Conservation (phyloP, 2,329 filamentous ascomycete species). For the Shiraia bambusicola region DNA sequence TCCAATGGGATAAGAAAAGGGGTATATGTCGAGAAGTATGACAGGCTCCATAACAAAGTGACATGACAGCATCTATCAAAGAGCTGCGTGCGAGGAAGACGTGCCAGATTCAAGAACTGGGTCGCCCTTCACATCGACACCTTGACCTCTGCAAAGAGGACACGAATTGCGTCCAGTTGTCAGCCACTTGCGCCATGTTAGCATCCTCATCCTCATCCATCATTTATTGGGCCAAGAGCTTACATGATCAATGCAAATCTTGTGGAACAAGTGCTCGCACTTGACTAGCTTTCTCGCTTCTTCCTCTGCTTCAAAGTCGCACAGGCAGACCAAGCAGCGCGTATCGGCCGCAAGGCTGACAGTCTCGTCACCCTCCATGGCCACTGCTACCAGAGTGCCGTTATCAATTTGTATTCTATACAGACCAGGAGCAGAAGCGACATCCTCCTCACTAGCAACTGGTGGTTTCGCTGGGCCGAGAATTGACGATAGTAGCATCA, state of each 20-base stretch:
- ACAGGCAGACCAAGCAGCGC: constrained; percentile 66
- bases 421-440: constrained; percentile 62
- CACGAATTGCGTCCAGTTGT: constrained; percentile 67
- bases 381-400: constrained; percentile 50
- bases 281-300: constrained; percentile 62
- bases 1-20: constrained; percentile 9
- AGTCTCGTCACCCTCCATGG: constrained; percentile 42
- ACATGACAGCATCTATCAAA: constrained; percentile 1
- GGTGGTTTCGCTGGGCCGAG: constrained; percentile 69
- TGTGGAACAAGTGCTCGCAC: constrained; percentile 68
- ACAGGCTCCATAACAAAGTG: background rate
- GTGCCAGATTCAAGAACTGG: constrained; percentile 14
- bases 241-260: constrained; percentile 70
- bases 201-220: background rate
- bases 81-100: constrained; percentile 10
- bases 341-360: constrained; percentile 44
- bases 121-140: constrained; percentile 53
- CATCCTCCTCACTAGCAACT: constrained; percentile 65
- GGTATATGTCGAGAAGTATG: constrained; percentile 20
- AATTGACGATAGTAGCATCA: constrained; percentile 67
- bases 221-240: constrained; percentile 18
- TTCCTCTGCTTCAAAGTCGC: constrained; percentile 64
- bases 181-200: constrained; percentile 58
- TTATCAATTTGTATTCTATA: constrained; percentile 52
- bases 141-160: constrained; percentile 61